Evolutionary conservation across 768 basidiomycete genomes (phyloP).

Genomic region (Tricholoma bakamatsutake): DNA sequence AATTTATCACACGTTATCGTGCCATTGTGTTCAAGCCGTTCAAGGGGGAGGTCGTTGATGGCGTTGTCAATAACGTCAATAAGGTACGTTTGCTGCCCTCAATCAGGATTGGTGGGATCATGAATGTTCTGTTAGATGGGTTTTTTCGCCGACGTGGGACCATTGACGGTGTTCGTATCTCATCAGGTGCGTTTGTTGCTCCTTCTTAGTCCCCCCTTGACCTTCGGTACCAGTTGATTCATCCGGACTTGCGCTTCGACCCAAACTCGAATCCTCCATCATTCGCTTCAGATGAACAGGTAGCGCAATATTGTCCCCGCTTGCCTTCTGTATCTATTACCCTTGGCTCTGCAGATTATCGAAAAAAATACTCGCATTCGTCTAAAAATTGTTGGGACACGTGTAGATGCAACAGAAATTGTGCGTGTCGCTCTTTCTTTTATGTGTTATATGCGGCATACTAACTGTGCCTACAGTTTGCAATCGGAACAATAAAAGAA

Average conservation of each 20-base stretch:
- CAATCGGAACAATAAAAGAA: constrained; percentile 97
- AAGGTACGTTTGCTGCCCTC: constrained; percentile 52
- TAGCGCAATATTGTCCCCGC: constrained; percentile 21
- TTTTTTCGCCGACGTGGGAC: constrained; percentile 96
- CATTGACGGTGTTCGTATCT: constrained; percentile 90
- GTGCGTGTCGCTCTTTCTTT: constrained; percentile 39
- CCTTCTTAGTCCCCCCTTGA: neutral
- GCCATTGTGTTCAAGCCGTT: constrained; percentile 99
- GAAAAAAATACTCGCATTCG: constrained; percentile 91
- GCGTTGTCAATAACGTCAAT: constrained; percentile 90
- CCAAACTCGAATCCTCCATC: constrained; percentile 97
- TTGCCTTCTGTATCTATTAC: neutral
- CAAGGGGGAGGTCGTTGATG: constrained; percentile 98
- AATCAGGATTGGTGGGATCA: neutral
- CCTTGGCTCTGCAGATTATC: constrained; percentile 56
- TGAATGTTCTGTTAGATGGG: constrained; percentile 72
- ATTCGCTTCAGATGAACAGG: constrained; percentile 88
- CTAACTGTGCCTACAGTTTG: constrained; percentile 55
- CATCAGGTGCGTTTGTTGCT: constrained; percentile 63
- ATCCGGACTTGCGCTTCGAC: constrained; percentile 91
- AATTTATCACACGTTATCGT: constrained; percentile 90
- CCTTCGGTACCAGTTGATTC: constrained; percentile 63
- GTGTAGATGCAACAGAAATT: constrained; percentile 97
- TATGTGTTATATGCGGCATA: neutral
- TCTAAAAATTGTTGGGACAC: constrained; percentile 96